phyloP scores from a whole-genome alignment of 768 basidiomycete species.

The Russula griseocarnosa region DNA sequence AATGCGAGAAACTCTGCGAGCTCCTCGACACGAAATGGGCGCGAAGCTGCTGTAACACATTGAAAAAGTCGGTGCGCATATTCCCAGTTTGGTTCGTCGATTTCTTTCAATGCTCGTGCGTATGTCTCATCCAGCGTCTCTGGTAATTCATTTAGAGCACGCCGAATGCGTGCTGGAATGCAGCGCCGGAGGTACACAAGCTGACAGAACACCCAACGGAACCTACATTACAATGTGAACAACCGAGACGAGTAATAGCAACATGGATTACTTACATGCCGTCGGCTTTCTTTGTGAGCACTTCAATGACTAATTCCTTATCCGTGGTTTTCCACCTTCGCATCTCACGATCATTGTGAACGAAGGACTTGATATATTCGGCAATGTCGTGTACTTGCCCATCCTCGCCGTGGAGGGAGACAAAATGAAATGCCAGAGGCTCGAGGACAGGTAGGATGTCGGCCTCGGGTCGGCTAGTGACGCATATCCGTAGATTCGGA shows the following conservation, averaged over 20 bases:
- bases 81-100: not conserved
- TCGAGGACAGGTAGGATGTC: not conserved
- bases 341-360: not conserved
- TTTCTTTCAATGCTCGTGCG: not conserved
- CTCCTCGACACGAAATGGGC: constrained; percentile 6
- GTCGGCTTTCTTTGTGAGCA: not conserved
- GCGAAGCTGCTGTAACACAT: not conserved
- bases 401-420: not conserved
- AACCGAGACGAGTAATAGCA: not conserved
- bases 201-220: constrained; percentile 12
- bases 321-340: not conserved
- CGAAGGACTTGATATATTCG: not conserved
- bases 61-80: constrained; percentile 12
- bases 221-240: not conserved
- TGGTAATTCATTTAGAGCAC: not conserved
- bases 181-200: not conserved
- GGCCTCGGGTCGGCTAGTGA: constrained; percentile 4
- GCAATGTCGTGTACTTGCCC: not conserved
- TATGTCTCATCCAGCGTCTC: constrained; percentile 8
- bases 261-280: not conserved
- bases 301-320: not conserved
- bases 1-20: constrained; percentile 13
- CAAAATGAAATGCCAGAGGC: not conserved
- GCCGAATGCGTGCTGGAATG: not conserved
- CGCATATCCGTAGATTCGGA: constrained; percentile 1